Evolutionary conservation across 345 rosid species (phyloP), one percentile per base, ranked within the genome.

Genomic region (Citrus mangshanensis): DNA sequence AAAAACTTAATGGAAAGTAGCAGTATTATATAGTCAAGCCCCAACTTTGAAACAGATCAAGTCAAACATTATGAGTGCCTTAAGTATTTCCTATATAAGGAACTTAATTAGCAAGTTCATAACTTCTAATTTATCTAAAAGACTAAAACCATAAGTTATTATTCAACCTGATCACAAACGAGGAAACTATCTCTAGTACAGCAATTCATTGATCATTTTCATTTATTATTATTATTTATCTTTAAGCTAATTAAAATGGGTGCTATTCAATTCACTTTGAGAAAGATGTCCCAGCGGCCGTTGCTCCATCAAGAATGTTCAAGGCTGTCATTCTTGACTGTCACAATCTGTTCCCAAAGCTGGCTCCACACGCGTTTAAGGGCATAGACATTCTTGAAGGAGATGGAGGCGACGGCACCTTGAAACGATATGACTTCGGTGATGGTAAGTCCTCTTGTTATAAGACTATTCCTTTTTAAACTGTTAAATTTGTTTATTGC

Each of bases 341-440:
- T 1, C 72, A 77, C 63, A 67, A 25, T 70, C 56, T 87, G 5
- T 12, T 85, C 58, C 83, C 85, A 32, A 88, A 81, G 73, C n/a
- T 81, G 27, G 12, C 78, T 28, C 92, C 92, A 0, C 78, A 78
- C 1, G 89, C 76, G 8, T 27, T 88, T 34, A 69, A 77, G 79
- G 81, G 79, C n/a, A 32, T 80, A 14, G 82, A 75, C 9, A 28
- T 74, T 66, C 27, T 86, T 9, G 71, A 87, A 72, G 92, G 91
- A 37, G 79, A 83, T 65, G 89, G 88, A 6, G 86, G 85, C 1
- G 65, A 83, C 4, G 88, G 87, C n/a, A 83, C 70, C 75, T 63
- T 83, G 82, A 85, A 80, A 78, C 25, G 79, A 55, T 16, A 77
- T 35, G 79, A 49, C 25, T 83, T 81, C 12, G 78, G 32, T 0